These are phyloP conservation scores for Sequoiadendron giganteum DNA, from an alignment of 75 land plant species.

Conservation along the genomic window DNA sequence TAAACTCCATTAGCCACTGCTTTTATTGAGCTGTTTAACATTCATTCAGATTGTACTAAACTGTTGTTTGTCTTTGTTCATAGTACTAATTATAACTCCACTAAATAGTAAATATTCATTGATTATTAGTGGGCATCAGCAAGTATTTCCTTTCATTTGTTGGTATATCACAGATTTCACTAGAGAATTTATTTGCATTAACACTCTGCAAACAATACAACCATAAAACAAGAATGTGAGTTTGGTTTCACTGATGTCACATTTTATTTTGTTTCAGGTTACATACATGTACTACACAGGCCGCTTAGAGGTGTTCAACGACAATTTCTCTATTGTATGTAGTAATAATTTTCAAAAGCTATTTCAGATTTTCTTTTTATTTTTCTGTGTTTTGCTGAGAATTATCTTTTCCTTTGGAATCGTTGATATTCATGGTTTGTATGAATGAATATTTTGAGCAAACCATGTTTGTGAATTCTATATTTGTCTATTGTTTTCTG, in stretches of 20 bases:
- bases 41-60: not conserved
- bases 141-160: not conserved
- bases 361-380: not conserved
- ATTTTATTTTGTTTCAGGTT: slow-evolving; percentile 51
- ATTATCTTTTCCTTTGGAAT: not conserved
- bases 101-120: not conserved
- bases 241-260: not conserved
- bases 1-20: not conserved
- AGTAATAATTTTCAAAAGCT: not conserved
- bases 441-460: not conserved
- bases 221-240: not conserved
- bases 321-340: slow-evolving; percentile 87
- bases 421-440: not conserved
- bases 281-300: slow-evolving; percentile 99
- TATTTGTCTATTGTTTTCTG: not conserved
- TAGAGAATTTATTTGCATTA: too few species aligned
- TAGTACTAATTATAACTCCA: not conserved
- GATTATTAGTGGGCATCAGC: not conserved
- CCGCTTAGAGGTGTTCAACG: slow-evolving; percentile 96
- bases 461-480: not conserved
- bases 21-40: not conserved
- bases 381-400: slow-evolving; percentile 2
- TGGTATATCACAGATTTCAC: not conserved
- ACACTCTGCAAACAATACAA: not conserved
- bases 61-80: not conserved